A percentile compares a stretch with the other conserved stretches of the same genome.
Conservation (phyloP, 2,329 filamentous ascomycete genomes). For the Ceratocystis eucalypticola region DNA sequence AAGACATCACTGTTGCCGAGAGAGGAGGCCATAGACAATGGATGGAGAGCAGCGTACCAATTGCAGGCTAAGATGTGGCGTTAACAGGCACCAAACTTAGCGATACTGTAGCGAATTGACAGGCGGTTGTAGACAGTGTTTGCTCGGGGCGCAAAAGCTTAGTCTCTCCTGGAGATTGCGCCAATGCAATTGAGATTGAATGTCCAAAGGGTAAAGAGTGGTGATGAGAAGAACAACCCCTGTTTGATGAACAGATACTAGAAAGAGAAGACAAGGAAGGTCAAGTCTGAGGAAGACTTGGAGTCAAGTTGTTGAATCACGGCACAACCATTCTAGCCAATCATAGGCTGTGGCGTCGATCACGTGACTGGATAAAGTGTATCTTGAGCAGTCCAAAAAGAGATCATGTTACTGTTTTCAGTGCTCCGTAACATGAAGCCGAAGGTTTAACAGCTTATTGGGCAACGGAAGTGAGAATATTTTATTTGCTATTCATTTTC, state of each 20-base stretch:
- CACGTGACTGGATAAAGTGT: neutral
- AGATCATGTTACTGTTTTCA: neutral
- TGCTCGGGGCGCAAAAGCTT: conserved; percentile 11
- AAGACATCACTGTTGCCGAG: neutral
- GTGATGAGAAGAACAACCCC: conserved; percentile 11
- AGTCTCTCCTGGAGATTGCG: conserved; percentile 15
- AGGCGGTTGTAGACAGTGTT: neutral
- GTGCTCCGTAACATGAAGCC: neutral
- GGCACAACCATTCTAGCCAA: conserved; percentile 13
- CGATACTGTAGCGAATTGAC: conserved; percentile 1
- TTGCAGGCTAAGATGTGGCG: conserved; percentile 9
- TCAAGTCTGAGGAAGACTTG: conserved; percentile 4
- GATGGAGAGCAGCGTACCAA: conserved; percentile 5
- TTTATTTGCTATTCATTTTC: no score
- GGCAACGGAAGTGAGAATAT: neutral
- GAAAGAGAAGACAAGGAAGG: conserved; percentile 8
- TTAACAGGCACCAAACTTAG: conserved; percentile 6
- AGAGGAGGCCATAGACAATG: neutral
- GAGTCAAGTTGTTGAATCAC: conserved; percentile 6
- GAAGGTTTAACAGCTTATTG: neutral
- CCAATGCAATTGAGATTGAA: conserved; percentile 15
- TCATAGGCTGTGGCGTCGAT: neutral
- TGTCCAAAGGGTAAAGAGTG: neutral
- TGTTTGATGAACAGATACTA: conserved; percentile 13
- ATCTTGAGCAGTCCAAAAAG: neutral